Evolutionary conservation across 495 filamentous ascomycete species (phyloP), one percentile per base, ranked within the genome.

Genomic region (Jackrogersella multiformis): DNA sequence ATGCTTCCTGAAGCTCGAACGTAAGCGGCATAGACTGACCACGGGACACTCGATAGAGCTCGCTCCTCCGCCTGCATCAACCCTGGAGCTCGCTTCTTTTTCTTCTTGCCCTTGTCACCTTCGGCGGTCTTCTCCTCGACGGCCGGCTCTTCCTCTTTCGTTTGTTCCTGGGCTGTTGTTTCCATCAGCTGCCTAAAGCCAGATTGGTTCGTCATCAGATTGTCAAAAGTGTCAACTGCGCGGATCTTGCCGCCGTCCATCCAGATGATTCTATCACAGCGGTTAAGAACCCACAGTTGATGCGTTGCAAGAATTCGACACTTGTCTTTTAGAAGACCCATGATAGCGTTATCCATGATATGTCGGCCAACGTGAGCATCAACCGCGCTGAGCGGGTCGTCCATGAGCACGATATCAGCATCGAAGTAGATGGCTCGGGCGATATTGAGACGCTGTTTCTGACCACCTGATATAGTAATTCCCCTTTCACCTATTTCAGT

Each of bases 331-430:
- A 99, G 81, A 23, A 97, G 81, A 24, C 94, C 95, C 46, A 92
- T 88, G 46, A 99, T 97, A 34, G 93, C 95, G 59, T 96, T 88
- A 72, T 97, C 93, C 80, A 99, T 97, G 73, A 99, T 95, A 74
- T 97, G 94, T 13, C 91, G 88, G 10, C 94, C 95, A 53, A 94
- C 92, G 65, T 94, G 91, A 6, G 92, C 91, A 74, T 95, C 92
- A 4, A 95, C 91, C 7, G 92, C 92, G 18, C 89, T 92, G 12
- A 95, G 76, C 3, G 90, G 90, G 72, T 95, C 92, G 64, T 95
- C 92, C 86, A 94, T 86, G n/a, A 95, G 81, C 0, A 94, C 82
- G 28, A 94, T 85, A 61, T 93, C 90, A 6, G 91, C 86, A 66
- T 94, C 84, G 67, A 92, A 94, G 69, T 95, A 95, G 52, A 94